Conservation (phyloP, 495 filamentous ascomycete species). For the Paragyromitra xinjiangensis region DNA sequence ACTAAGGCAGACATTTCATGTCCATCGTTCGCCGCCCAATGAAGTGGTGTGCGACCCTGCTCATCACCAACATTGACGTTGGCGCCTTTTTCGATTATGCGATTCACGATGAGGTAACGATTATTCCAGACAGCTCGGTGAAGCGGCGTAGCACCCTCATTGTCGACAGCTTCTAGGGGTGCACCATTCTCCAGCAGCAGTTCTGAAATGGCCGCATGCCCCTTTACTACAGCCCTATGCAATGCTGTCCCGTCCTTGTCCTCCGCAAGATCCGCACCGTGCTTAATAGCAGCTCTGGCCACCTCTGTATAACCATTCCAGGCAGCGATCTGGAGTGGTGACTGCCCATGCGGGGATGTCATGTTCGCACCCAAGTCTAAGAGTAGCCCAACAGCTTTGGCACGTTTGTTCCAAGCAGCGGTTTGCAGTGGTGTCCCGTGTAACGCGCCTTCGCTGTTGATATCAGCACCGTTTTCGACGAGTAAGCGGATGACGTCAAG, state of each 20-base stretch:
- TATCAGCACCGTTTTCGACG: slow-evolving; percentile 22
- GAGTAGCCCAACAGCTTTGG: slow-evolving; percentile 6
- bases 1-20: background rate
- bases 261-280: slow-evolving; percentile 16
- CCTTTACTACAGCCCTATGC: slow-evolving; percentile 15
- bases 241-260: slow-evolving; percentile 14
- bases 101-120: background rate
- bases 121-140: slow-evolving; percentile 17
- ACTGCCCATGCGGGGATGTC: background rate
- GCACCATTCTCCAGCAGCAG: slow-evolving; percentile 22
- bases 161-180: slow-evolving; percentile 9
- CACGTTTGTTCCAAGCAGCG: background rate
- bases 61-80: background rate
- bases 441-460: slow-evolving; percentile 7
- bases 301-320: slow-evolving; percentile 3
- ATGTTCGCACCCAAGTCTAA: slow-evolving; percentile 4
- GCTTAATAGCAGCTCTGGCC: background rate
- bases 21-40: slow-evolving; percentile 13
- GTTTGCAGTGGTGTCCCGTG: slow-evolving; percentile 6
- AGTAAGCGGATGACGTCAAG: slow-evolving; percentile 24
- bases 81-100: slow-evolving; percentile 3
- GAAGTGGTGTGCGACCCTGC: slow-evolving; percentile 10
- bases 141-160: slow-evolving; percentile 12
- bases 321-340: slow-evolving; percentile 7
- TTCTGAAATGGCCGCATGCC: background rate